Evolutionary conservation across 345 rosid species (phyloP).

Genomic region (Citrus maxima): DNA sequence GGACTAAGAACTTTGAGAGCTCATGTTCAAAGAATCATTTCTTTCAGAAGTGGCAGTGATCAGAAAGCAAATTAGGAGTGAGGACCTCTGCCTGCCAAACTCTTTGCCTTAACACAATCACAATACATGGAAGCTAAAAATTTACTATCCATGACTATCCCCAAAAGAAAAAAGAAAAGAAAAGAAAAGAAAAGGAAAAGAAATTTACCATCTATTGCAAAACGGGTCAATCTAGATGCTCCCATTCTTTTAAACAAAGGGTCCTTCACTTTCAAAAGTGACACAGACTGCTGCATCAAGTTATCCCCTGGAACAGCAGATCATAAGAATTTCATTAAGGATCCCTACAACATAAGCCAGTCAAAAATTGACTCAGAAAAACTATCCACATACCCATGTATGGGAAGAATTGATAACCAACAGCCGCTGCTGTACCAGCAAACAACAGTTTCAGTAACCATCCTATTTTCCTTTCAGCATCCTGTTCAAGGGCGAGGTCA

Average conservation of each 20-base stretch:
- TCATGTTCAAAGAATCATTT: background rate
- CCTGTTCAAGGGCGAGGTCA: slow-evolving; percentile 67
- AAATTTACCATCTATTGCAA: slow-evolving; percentile 68
- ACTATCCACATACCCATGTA: slow-evolving; percentile 64
- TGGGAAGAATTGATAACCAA: slow-evolving; percentile 82
- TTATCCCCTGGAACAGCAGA: slow-evolving; percentile 62
- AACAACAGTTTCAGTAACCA: slow-evolving; percentile 79
- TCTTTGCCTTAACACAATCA: background rate
- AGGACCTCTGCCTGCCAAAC: background rate
- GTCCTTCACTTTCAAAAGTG: slow-evolving; percentile 86
- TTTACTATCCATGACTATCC: background rate
- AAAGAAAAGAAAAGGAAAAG: background rate
- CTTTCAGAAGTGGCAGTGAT: background rate
- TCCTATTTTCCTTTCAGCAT: slow-evolving; percentile 80
- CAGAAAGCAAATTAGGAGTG: background rate
- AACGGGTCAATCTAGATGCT: slow-evolving; percentile 84
- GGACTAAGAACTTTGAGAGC: background rate
- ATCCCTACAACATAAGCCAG: slow-evolving; percentile 4
- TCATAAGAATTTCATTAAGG: slow-evolving; percentile 4
- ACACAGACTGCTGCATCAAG: slow-evolving; percentile 75
- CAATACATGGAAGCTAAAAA: background rate
- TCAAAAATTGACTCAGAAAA: background rate
- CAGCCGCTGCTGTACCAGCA: slow-evolving; percentile 68
- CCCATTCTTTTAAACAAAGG: slow-evolving; percentile 91
- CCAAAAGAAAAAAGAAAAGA: background rate